phyloP scores from a whole-genome alignment of 23 red algal genomes.

The Agarophyton chilense region DNA sequence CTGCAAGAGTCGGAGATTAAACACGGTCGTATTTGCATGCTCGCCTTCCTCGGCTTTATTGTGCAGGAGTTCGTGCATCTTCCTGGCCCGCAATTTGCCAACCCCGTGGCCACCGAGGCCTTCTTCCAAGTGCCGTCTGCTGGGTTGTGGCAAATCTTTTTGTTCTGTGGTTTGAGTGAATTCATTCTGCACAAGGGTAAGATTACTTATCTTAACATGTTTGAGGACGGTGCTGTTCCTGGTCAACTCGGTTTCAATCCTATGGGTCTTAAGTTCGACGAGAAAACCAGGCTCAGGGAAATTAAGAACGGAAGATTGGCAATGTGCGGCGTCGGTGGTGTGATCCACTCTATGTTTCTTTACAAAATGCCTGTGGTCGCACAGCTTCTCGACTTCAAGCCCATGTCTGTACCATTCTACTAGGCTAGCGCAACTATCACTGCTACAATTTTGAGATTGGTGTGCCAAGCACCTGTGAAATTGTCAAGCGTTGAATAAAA shows the following conservation, averaged over 20 bases:
- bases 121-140: slow-evolving; percentile 81
- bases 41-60: slow-evolving; percentile 87
- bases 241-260: slow-evolving; percentile 94
- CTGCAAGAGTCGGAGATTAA: slow-evolving; percentile 97
- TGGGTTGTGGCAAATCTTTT: slow-evolving; percentile 91
- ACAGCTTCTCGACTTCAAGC: slow-evolving; percentile 85
- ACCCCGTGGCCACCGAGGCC: slow-evolving; percentile 81
- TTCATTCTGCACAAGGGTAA: slow-evolving; percentile 80
- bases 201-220: slow-evolving; percentile 79
- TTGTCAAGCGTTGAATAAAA: background rate
- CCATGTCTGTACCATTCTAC: slow-evolving; percentile 47
- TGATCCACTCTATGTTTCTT: slow-evolving; percentile 84
- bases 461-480: no score
- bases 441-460: background rate
- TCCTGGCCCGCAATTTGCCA: slow-evolving; percentile 63
- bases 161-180: slow-evolving; percentile 83
- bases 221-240: slow-evolving; percentile 80
- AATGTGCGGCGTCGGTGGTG: slow-evolving; percentile 86
- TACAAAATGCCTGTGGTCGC: slow-evolving; percentile 76
- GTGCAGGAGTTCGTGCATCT: slow-evolving; percentile 79
- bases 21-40: slow-evolving; percentile 94
- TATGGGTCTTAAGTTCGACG: slow-evolving; percentile 67
- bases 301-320: slow-evolving; percentile 97
- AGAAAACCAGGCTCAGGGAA: slow-evolving; percentile 72
- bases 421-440: background rate